phyloP scores from a whole-genome alignment of 371 early-diverging fungal genomes.

The Catenaria anguillulae region DNA sequence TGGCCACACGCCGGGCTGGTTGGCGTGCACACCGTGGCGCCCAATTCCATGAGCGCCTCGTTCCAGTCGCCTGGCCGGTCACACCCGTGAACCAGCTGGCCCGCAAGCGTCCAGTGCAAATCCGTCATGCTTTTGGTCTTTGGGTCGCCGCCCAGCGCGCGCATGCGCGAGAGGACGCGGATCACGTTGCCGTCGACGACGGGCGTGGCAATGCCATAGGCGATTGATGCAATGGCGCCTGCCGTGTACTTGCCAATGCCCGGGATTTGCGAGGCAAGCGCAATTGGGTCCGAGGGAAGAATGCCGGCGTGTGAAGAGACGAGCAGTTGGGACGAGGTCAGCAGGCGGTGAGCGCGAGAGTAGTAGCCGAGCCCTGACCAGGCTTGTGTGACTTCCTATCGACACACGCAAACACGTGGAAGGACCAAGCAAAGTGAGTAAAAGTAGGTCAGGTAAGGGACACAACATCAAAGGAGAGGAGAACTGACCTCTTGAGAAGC shows the following conservation, averaged over 20 bases:
- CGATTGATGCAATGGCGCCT: constrained; percentile 61
- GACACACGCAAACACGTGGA: too few species aligned
- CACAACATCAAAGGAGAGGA: background rate
- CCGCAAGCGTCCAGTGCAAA: constrained; percentile 48
- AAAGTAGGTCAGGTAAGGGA: constrained; percentile 5
- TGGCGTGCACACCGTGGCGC: constrained; percentile 63
- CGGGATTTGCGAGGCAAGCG: constrained; percentile 44
- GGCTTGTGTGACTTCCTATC: constrained; percentile 40
- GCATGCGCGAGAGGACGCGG: constrained; percentile 50
- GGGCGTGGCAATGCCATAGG: constrained; percentile 42
- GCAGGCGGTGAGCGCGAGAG: constrained; percentile 52
- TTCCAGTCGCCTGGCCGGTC: constrained; percentile 64
- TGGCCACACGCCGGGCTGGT: constrained; percentile 44
- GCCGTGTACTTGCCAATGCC: constrained; percentile 55
- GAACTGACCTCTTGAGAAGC: constrained; percentile 28
- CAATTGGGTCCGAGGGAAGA: constrained; percentile 37
- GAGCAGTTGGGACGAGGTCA: constrained; percentile 51
- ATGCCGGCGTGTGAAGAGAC: constrained; percentile 35
- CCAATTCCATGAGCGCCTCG: constrained; percentile 73
- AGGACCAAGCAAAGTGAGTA: too few species aligned
- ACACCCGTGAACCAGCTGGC: constrained; percentile 30
- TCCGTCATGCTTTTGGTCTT: constrained; percentile 41
- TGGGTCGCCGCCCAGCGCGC: constrained; percentile 55
- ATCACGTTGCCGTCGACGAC: constrained; percentile 73
- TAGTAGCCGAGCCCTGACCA: constrained; percentile 81